phyloP scores from a whole-genome alignment of 306 rosid genomes.

The Prunus fruticosa region DNA sequence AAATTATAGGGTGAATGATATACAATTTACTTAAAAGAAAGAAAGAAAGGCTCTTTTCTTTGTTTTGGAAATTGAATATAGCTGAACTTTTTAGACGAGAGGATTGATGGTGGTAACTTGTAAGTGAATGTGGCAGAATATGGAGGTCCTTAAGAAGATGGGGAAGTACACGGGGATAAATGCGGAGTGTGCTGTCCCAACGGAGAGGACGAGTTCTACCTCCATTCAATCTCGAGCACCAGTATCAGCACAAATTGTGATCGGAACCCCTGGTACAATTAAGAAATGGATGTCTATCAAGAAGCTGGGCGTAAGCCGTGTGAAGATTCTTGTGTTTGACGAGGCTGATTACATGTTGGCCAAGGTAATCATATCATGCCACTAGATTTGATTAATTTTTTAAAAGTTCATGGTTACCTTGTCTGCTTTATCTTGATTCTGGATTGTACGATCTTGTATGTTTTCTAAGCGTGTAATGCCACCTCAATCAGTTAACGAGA shows the following conservation, averaged over 20 bases:
- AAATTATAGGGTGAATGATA: neutral
- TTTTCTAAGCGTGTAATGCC: neutral
- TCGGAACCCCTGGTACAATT: slow-evolving; percentile 94
- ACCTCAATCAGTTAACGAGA: neutral
- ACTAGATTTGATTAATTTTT: neutral
- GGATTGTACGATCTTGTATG: neutral
- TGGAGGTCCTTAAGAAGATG: slow-evolving; percentile 86
- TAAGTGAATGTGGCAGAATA: slow-evolving; percentile 45
- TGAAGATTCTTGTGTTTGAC: slow-evolving; percentile 84
- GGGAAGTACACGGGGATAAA: slow-evolving; percentile 70
- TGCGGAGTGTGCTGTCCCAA: slow-evolving; percentile 74
- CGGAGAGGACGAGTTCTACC: slow-evolving; percentile 41
- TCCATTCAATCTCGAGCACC: slow-evolving; percentile 46
- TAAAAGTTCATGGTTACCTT: neutral
- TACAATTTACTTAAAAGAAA: neutral
- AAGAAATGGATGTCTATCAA: slow-evolving; percentile 57
- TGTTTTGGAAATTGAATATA: neutral
- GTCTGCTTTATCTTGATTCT: neutral
- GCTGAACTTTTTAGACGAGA: neutral
- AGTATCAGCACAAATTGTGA: slow-evolving; percentile 64
- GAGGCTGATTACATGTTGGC: slow-evolving; percentile 96
- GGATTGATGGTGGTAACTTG: neutral
- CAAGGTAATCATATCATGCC: slow-evolving; percentile 33
- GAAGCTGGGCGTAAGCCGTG: slow-evolving; percentile 44
- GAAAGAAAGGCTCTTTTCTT: neutral